Evolutionary conservation across 2,329 filamentous ascomycete species (phyloP), one percentile per base, ranked within the genome.

Genomic region (Diaporthe destruens): DNA sequence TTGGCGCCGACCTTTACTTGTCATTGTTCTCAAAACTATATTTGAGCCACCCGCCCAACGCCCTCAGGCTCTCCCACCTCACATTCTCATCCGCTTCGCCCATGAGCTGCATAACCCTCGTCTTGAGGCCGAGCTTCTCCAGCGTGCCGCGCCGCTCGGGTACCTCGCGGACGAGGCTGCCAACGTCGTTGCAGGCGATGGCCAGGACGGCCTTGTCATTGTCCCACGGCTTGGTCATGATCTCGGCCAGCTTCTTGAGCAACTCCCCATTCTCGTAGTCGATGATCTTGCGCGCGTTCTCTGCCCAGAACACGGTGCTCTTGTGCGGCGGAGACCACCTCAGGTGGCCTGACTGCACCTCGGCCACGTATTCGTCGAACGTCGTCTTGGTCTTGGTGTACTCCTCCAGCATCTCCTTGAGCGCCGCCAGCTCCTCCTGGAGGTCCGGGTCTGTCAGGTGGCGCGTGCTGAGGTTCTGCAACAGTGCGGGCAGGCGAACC

Each of bases 271-370:
- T 93, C 80, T 95, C 91, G 75, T 93, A 90, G 67, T 98, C 94
- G 72, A 98, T 86, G 75, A 98, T 97, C 78, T 92, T 92, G 72
- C 93, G 91, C 9, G 95, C 94, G 78, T 98, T 98, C 78, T 98
- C 95, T 55, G 91, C 90, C 95, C 95, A 98, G 85, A 98, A 98
- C 7, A 92, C 89, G 57, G 91, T 88, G 84, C 92, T 96, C 77
- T 93, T 92, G 83, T 98, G 95, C 51, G 95, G 95, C 39, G 95
- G 95, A 6, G 94, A 96, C 95, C 95, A 98, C 79, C 94, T 92
- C 71, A 98, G 87, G 80, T 98, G 95, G 47, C 95, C 95, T 2
- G 93, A 92, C 78, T 93, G 89, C 66, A 98, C 88, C 83, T 98
- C 95, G 71, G 93, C 93, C 7, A 94, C 91, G 81, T 98, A 98